A percentile compares a stretch with the other conserved stretches of the same genome.
Conservation (phyloP, 768 basidiomycete genomes). For the Cyclocybe aegerita region DNA sequence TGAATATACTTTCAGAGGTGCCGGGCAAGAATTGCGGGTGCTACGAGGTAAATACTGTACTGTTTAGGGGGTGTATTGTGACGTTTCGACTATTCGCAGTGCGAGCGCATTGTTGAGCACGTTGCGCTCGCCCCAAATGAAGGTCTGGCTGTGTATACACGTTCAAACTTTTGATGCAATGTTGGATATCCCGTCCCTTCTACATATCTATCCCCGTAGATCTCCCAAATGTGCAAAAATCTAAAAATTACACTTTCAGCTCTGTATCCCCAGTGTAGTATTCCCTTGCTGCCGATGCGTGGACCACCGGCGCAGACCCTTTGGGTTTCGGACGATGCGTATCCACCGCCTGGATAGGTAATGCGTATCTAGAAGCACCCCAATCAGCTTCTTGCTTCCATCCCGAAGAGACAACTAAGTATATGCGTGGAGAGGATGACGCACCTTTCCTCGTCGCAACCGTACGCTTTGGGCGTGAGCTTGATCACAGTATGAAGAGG, state of each 20-base stretch:
- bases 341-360: constrained; percentile 92
- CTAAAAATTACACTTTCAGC: neutral
- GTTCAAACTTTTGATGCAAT: neutral
- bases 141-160: too few relatives aligned
- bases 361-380: constrained; percentile 58
- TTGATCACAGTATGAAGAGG: constrained; percentile 98
- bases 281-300: constrained; percentile 37
- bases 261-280: constrained; percentile 34
- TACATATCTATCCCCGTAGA: neutral
- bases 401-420: neutral
- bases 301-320: constrained; percentile 30
- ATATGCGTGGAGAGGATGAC: constrained; percentile 11
- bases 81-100: too few relatives aligned
- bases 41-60: too few relatives aligned
- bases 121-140: too few relatives aligned
- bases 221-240: too few relatives aligned
- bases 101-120: too few relatives aligned
- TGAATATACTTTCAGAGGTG: too few relatives aligned
- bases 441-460: constrained; percentile 94
- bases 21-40: too few relatives aligned
- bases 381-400: neutral
- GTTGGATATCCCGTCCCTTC: neutral
- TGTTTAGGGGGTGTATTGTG: too few relatives aligned
- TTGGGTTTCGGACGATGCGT: constrained; percentile 78
- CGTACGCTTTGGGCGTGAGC: constrained; percentile 96